Base-by-base conservation (phyloP, 768 basidiomycete genomes). In the Gymnopilus dilepis region DNA sequence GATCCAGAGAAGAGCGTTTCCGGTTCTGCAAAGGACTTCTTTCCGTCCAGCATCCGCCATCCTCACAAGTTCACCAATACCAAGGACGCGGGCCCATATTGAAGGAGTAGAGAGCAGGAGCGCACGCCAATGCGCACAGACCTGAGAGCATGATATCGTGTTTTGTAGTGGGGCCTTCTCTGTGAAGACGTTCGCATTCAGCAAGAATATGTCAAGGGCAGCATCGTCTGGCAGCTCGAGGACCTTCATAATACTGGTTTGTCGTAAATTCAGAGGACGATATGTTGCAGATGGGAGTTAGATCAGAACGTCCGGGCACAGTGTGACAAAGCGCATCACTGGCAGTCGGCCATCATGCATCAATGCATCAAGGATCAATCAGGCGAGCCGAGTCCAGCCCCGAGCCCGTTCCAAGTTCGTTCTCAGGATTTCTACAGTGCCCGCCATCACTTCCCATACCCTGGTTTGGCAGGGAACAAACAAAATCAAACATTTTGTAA, bases 391-490 rank as follows among this genome's bases (percentile, higher is more conserved):
- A n/a, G n/a, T n/a, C n/a, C n/a, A n/a, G n/a, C n/a, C n/a, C n/a
- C n/a, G n/a, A n/a, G n/a, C n/a, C n/a, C n/a, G n/a, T n/a, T n/a
- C n/a, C n/a, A n/a, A n/a, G n/a, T n/a, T n/a, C n/a, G n/a, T n/a
- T n/a, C n/a, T n/a, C n/a, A n/a, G n/a, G n/a, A n/a, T n/a, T n/a
- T n/a, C n/a, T 56, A 56, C 34, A 56, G 54, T 56, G 54, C 54
- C 19, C 34, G 34, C 22, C 15, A 37, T 21, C 54, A 56, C 54
- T 40, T 56, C 54, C 4, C 54, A 56, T 40, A 15, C 15, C 17
- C 54, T 56, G 54, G 17, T 56, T 56, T 56, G 54, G 54, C 54
- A 56, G 54, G 54, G 24, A 56, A 40, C 40, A 42, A 56, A 40
- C 19, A 42, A 26, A 56, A 56, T 21, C 17, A 17, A 37, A 33